Evolutionary conservation across 345 rosid species (phyloP).

Genomic region (Conringia planisiliqua): DNA sequence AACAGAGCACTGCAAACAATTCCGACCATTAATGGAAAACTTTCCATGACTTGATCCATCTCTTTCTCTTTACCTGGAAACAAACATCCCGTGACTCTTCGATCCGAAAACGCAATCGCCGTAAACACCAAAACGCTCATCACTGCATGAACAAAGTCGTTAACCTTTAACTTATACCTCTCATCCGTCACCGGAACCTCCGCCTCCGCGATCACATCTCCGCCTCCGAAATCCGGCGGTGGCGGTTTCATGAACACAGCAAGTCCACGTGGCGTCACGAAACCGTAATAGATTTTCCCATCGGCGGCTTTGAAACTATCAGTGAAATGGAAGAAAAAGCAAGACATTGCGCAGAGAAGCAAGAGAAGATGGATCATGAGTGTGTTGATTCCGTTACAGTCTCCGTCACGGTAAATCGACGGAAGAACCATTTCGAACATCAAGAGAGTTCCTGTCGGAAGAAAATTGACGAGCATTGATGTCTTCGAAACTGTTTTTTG

Average conservation of each 20-base stretch:
- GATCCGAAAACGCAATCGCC: conserved; percentile 71
- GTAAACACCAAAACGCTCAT: conserved; percentile 73
- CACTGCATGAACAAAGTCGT: conserved; percentile 64
- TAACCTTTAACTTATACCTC: conserved; percentile 50
- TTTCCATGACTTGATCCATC: conserved; percentile 81
- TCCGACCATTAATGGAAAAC: conserved; percentile 77
- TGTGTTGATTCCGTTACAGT: conserved; percentile 52
- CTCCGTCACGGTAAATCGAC: conserved; percentile 51
- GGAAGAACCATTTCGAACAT: conserved; percentile 84
- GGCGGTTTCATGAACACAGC: conserved; percentile 52
- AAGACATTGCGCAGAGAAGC: conserved; percentile 55
- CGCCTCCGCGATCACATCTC: conserved; percentile 48
- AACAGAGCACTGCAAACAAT: conserved; percentile 66
- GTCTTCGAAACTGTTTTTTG: conserved; percentile 72
- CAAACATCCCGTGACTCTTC: conserved; percentile 55
- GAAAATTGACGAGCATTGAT: conserved; percentile 64
- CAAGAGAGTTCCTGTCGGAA: conserved; percentile 74
- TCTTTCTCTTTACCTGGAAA: conserved; percentile 66
- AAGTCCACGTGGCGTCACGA: conserved; percentile 62
- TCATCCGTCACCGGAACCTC: conserved; percentile 53
- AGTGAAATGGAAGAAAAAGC: conserved; percentile 76
- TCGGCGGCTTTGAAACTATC: conserved; percentile 65
- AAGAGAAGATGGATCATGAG: conserved; percentile 55
- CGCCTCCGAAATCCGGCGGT: conserved; percentile 23
- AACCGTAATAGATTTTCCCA: conserved; percentile 65